Conservation (phyloP, 2,329 filamentous ascomycete species). For the Sporothrix globosa region DNA sequence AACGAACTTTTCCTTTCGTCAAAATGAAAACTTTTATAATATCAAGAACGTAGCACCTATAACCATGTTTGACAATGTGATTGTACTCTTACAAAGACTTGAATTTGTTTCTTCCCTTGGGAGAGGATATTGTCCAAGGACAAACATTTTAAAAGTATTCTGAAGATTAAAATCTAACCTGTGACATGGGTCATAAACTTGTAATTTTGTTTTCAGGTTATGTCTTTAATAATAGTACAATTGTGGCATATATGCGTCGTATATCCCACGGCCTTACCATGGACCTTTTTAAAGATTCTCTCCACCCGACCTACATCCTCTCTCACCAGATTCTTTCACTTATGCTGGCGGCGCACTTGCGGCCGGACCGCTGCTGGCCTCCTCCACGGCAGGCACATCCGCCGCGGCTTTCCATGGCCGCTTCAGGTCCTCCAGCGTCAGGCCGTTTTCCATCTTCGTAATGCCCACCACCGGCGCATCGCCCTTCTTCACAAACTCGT, state of each 20-base stretch:
- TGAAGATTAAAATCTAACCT: no score
- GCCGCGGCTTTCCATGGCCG: slow-evolving; percentile 62
- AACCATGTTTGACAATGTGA: no score
- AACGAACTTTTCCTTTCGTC: no score
- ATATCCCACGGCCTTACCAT: background rate
- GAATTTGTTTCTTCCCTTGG: no score
- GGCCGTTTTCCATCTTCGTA: slow-evolving; percentile 79
- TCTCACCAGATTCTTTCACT: background rate
- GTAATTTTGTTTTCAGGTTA: background rate
- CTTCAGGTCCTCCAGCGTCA: slow-evolving; percentile 83
- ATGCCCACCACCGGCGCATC: slow-evolving; percentile 89
- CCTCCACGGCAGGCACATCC: slow-evolving; percentile 39
- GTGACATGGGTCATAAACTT: background rate
- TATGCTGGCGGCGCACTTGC: slow-evolving; percentile 25
- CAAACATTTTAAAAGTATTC: no score
- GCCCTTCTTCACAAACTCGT: slow-evolving; percentile 92
- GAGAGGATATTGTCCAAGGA: no score
- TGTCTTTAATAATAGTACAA: slow-evolving; percentile 22
- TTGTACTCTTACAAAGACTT: no score
- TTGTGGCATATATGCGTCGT: background rate
- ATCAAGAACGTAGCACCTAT: no score
- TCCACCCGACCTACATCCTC: no score
- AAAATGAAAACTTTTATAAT: no score
- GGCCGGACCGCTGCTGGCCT: slow-evolving; percentile 36
- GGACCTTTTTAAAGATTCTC: background rate